Evolutionary conservation across 805 yeast genomes (phyloP), one percentile per base, ranked within the genome.

Genomic region (Myxozyma lipomycoides): DNA sequence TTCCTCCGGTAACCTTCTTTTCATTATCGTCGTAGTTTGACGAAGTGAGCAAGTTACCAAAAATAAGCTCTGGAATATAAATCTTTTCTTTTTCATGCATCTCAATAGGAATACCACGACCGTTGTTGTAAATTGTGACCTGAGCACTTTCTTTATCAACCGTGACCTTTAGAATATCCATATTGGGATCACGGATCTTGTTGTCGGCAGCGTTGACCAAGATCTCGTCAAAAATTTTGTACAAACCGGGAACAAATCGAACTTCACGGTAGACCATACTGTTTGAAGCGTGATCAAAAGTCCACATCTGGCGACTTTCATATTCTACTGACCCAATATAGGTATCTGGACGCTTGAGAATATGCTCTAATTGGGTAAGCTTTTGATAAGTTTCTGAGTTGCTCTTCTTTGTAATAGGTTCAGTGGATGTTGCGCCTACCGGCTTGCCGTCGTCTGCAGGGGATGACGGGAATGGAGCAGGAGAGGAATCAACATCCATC

Each of bases 171-270:
- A 93, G 79, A 61, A 78, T 81, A 60, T 81, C 85, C 99, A 93
- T 93, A 7, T 77, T 60, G 1, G 96, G 88, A 66, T 93, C 99
- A 61, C 98, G 80, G 54, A 91, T 91, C 72, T 93, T 93, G 73
- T 93, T 93, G 70, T 93, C 99, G 12, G 99, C 99, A 4, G 99
- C 98, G 68, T 93, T 93, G 47, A 93, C 99, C 55, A 93, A 73
- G 51, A 93, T 90, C 71, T 93, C 99, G 68, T 93, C 99, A 66
- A 93, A 93, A 49, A 93, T 91, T 70, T 93, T 93, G 71, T 88
- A 91, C 55, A 93, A 71, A 43, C 98, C 99, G 1, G 99, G 99
- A 9, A 93, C 98, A 58, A 90, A 85, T 40, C 75, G 78, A 24
- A 93, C 95, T 1, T 64, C 66, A 55, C 72, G 78, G 59, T 60